These are phyloP conservation scores for Ophiocordyceps australis DNA, from an alignment of 2,329 filamentous ascomycete species.

Conservation along the genomic window DNA sequence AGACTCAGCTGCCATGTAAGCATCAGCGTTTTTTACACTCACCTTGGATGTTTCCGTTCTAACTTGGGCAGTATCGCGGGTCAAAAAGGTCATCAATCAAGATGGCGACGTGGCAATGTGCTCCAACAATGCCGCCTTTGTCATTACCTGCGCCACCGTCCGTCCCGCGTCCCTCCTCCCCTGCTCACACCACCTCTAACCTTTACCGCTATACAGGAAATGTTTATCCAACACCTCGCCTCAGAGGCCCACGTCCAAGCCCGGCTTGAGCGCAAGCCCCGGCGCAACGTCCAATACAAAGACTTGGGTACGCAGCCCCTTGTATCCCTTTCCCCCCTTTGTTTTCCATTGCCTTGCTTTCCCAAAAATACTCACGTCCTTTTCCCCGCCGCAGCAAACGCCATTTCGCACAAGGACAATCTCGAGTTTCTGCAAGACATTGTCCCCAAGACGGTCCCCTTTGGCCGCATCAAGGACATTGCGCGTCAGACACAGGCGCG, in stretches of 20 bases:
- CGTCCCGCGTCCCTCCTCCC: background rate
- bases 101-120: constrained; percentile 76
- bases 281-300: constrained; percentile 89
- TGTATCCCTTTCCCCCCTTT: background rate
- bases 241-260: constrained; percentile 74
- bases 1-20: constrained; percentile 71
- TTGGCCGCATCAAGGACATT: constrained; percentile 57
- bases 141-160: constrained; percentile 80
- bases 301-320: constrained; percentile 49
- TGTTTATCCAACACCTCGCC: constrained; percentile 88
- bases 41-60: constrained; percentile 2
- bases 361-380: too few species aligned
- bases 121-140: constrained; percentile 86
- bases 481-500: constrained; percentile 29
- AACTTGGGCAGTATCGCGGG: constrained; percentile 55
- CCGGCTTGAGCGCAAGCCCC: constrained; percentile 78
- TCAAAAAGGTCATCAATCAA: constrained; percentile 86
- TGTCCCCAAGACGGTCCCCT: constrained; percentile 71
- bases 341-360: background rate
- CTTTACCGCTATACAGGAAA: constrained; percentile 40
- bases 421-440: constrained; percentile 89
- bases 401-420: constrained; percentile 76
- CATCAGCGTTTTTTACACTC: constrained; percentile 5
- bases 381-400: constrained; percentile 42
- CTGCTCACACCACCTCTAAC: background rate